These are phyloP conservation scores for Breynia disticha DNA, from an alignment of 441 rosid species.

Conservation along the genomic window DNA sequence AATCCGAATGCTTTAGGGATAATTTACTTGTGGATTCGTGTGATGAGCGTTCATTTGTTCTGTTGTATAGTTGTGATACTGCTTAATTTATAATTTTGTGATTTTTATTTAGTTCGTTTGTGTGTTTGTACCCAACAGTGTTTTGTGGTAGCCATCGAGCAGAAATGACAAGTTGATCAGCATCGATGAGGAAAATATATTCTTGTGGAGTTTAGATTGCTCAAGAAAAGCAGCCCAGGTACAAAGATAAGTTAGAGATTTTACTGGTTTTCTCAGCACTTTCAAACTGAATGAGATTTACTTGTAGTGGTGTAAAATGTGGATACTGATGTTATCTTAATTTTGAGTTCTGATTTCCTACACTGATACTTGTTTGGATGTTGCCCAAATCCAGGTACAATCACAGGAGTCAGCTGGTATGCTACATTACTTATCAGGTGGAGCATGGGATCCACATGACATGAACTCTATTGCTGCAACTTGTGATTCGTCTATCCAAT, in stretches of 20 bases:
- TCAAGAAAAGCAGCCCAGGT: slow-evolving; percentile 76
- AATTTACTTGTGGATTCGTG: not conserved
- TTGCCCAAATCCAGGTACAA: slow-evolving; percentile 42
- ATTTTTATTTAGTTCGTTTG: not conserved
- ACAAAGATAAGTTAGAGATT: not conserved
- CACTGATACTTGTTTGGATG: slow-evolving; percentile 24
- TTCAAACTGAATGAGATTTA: not conserved
- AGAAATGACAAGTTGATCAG: slow-evolving; percentile 76
- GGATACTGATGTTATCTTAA: not conserved
- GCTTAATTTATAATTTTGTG: slow-evolving; percentile 1
- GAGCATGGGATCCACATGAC: slow-evolving; percentile 94
- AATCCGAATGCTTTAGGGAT: no score
- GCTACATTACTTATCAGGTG: slow-evolving; percentile 75
- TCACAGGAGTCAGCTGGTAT: slow-evolving; percentile 80
- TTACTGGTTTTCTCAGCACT: no score
- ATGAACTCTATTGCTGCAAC: slow-evolving; percentile 63
- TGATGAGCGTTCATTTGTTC: not conserved
- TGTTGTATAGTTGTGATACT: not conserved
- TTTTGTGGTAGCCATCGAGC: slow-evolving; percentile 93
- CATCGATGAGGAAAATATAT: slow-evolving; percentile 69
- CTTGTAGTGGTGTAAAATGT: not conserved
- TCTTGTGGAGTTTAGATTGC: slow-evolving; percentile 75
- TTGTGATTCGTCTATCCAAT: slow-evolving; percentile 72
- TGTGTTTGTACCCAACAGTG: slow-evolving; percentile 23
- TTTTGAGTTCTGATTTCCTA: slow-evolving; percentile 9